Evolutionary conservation across 768 basidiomycete genomes (phyloP).

Genomic region (Termitomyces sp.): DNA sequence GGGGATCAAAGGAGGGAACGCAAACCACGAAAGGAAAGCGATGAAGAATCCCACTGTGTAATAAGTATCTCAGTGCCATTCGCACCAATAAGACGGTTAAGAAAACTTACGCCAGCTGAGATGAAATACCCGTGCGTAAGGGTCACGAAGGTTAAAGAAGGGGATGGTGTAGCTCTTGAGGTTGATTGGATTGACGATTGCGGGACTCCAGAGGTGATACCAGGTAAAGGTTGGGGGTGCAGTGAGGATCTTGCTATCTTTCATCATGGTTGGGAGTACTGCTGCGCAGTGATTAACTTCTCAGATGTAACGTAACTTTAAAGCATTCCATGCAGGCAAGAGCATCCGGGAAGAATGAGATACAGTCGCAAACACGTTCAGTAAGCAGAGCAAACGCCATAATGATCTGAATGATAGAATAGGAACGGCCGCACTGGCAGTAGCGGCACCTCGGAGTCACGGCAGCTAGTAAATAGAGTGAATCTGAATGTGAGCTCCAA

Average conservation of each 20-base stretch:
- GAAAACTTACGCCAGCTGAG: slow-evolving; percentile 28
- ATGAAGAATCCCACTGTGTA: slow-evolving; percentile 43
- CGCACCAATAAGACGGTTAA: background rate
- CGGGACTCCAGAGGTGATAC: slow-evolving; percentile 29
- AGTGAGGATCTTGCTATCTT: background rate
- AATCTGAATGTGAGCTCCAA: no score
- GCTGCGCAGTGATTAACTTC: background rate
- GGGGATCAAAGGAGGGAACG: slow-evolving; percentile 58
- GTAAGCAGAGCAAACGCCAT: background rate
- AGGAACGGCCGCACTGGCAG: no score
- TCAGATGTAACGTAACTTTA: background rate
- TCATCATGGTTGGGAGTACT: background rate
- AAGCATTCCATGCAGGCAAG: background rate
- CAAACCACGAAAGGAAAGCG: slow-evolving; percentile 53
- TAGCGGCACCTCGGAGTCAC: no score
- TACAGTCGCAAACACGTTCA: background rate
- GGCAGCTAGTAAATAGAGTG: no score
- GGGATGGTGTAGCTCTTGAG: slow-evolving; percentile 50
- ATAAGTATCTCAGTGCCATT: background rate
- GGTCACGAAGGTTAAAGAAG: slow-evolving; percentile 42
- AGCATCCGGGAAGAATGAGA: background rate
- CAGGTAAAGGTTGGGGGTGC: slow-evolving; percentile 25
- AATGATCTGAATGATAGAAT: background rate
- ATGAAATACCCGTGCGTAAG: slow-evolving; percentile 49
- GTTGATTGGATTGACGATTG: slow-evolving; percentile 47